These are phyloP conservation scores for Citrus trifoliata DNA, from an alignment of 345 rosid species.

Conservation along the genomic window DNA sequence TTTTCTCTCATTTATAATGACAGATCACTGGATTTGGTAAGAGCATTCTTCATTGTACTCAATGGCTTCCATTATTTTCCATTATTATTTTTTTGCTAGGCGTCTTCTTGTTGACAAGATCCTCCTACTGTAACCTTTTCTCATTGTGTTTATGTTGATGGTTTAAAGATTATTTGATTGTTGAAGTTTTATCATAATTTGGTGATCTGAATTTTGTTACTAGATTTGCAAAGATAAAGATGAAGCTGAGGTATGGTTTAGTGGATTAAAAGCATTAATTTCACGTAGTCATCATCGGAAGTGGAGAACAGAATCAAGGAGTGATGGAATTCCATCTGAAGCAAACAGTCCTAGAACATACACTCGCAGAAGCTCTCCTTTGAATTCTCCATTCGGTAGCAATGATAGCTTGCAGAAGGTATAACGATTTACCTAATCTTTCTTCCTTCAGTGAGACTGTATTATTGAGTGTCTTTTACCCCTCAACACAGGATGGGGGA, in stretches of 20 bases:
- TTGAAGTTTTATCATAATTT: conserved; percentile 11
- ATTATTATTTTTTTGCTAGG: neutral
- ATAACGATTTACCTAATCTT: conserved; percentile 8
- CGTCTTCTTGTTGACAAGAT: conserved; percentile 10
- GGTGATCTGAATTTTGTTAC: conserved; percentile 4
- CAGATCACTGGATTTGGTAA: conserved; percentile 94
- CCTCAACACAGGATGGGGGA: conserved; percentile 60
- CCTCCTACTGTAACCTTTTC: neutral
- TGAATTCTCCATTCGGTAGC: conserved; percentile 77
- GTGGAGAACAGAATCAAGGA: conserved; percentile 67
- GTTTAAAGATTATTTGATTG: neutral
- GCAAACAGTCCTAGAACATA: conserved; percentile 89
- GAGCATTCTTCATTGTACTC: conserved; percentile 6
- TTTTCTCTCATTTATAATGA: conserved; percentile 95
- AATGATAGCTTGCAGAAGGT: conserved; percentile 90
- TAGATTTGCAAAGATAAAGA: conserved; percentile 85
- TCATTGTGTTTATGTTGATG: neutral
- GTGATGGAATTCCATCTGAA: conserved; percentile 68
- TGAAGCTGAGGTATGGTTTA: conserved; percentile 81
- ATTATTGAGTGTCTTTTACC: conserved; percentile 28
- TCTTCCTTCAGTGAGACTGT: conserved; percentile 8
- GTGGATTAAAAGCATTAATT: conserved; percentile 74
- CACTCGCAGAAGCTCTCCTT: conserved; percentile 88
- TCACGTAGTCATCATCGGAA: conserved; percentile 52
- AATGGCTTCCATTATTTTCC: conserved; percentile 4